A percentile compares a stretch with the other conserved stretches of the same genome.
Evolutionary conservation across 441 rosid genomes (phyloP).

Genomic region (Populus hybrid): DNA sequence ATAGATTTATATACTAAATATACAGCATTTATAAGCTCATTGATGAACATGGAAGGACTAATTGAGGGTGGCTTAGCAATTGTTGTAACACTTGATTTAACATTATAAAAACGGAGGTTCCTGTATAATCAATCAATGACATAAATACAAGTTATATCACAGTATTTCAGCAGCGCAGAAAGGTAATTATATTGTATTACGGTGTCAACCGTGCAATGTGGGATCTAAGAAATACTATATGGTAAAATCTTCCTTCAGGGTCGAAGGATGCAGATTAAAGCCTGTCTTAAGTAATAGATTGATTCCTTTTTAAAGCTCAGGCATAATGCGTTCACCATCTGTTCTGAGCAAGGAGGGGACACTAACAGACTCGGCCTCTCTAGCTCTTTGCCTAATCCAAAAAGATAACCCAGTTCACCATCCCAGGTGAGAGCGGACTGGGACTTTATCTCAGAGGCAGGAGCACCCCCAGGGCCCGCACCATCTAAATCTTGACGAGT

Average conservation of each 20-base stretch:
- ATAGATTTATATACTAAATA: conserved; percentile 1
- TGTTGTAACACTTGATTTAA: background rate
- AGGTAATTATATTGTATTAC: background rate
- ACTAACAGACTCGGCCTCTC: background rate
- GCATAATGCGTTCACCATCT: background rate
- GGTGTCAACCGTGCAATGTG: background rate
- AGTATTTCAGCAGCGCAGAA: background rate
- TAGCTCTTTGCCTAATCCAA: background rate
- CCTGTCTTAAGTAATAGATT: background rate
- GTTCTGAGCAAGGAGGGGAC: background rate
- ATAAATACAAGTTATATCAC: background rate
- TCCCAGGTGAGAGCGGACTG: background rate
- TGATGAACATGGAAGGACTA: conserved; percentile 14
- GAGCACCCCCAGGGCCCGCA: background rate
- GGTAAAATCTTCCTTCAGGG: background rate
- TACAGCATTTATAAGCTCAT: conserved; percentile 4
- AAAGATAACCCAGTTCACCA: background rate
- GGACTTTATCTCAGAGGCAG: background rate
- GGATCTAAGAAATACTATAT: background rate
- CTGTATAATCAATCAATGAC: conserved; percentile 11
- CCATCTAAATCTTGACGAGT: background rate
- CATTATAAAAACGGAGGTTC: background rate
- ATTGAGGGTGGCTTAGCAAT: background rate
- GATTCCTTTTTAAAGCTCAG: background rate
- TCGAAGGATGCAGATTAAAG: background rate